Percentiles rank a stretch among this genome's conserved stretches.
These are phyloP conservation scores for Penicillium bovifimosum DNA, from an alignment of 495 filamentous ascomycete species.

Conservation along the genomic window DNA sequence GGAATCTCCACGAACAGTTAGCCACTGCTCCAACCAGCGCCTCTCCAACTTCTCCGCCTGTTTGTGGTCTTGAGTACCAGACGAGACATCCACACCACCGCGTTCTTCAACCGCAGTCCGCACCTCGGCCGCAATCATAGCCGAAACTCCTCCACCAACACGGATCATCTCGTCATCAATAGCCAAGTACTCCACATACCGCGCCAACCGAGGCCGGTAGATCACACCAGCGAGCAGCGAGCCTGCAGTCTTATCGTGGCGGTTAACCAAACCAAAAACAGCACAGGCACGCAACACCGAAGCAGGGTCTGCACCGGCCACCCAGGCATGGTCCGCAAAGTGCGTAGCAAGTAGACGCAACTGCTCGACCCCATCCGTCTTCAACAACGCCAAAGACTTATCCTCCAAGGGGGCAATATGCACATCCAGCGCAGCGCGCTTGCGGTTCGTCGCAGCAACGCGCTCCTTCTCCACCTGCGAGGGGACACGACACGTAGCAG, in stretches of 20 bases:
- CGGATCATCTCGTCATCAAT: constrained; percentile 56
- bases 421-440: constrained; percentile 22
- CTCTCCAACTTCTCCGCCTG: constrained; percentile 27
- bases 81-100: constrained; percentile 29
- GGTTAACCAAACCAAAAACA: constrained; percentile 41
- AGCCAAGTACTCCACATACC: constrained; percentile 47
- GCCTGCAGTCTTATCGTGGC: constrained; percentile 26
- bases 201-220: constrained; percentile 37
- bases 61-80: constrained; percentile 10
- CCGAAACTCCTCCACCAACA: constrained; percentile 44
- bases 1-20: constrained; percentile 10
- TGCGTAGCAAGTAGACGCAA: constrained; percentile 19
- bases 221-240: constrained; percentile 25
- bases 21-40: constrained; percentile 38
- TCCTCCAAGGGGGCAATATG: constrained; percentile 9
- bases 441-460: constrained; percentile 40
- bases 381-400: not conserved
- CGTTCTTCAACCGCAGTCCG: constrained; percentile 50
- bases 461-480: constrained; percentile 58
- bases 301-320: constrained; percentile 11
- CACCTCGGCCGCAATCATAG: constrained; percentile 50
- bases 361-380: constrained; percentile 20
- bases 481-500: constrained; percentile 76
- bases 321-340: constrained; percentile 21
- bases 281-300: constrained; percentile 41